A percentile compares a stretch with the other conserved stretches of the same genome.
Conservation (phyloP, 805 yeast species). For the Metschnikowia colocasiae region DNA sequence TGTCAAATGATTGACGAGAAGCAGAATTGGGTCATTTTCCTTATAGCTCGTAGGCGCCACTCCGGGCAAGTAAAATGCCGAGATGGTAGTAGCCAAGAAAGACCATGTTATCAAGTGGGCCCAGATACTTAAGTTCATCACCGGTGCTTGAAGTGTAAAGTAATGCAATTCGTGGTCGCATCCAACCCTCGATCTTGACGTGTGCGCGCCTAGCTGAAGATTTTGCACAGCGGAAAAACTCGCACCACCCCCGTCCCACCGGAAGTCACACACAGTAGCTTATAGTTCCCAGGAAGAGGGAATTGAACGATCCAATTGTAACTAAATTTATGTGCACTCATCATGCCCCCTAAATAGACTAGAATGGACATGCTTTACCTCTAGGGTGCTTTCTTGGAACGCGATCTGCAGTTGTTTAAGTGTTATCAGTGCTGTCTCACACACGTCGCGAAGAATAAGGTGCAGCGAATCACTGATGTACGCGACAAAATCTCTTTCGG, state of each 20-base stretch:
- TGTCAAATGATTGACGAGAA: slow-evolving; percentile 86
- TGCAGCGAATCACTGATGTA: background rate
- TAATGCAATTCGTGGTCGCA: background rate
- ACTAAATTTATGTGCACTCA: background rate
- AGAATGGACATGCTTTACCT: background rate
- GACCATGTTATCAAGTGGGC: slow-evolving; percentile 16
- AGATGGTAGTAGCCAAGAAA: slow-evolving; percentile 18
- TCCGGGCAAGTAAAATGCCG: slow-evolving; percentile 88
- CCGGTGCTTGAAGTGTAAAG: background rate
- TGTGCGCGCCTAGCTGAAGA: background rate
- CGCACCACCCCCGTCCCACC: background rate
- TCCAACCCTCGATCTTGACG: background rate
- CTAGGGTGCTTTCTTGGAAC: background rate
- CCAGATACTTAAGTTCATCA: slow-evolving; percentile 17
- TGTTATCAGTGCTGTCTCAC: background rate
- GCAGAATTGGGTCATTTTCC: slow-evolving; percentile 66
- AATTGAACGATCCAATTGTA: too few species aligned
- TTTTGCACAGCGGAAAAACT: background rate
- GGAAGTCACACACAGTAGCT: background rate
- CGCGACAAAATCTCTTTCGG: slow-evolving; percentile 4
- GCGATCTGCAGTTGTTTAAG: background rate
- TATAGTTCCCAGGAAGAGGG: background rate
- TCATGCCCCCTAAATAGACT: background rate
- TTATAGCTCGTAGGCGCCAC: slow-evolving; percentile 90
- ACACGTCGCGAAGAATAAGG: background rate